phyloP scores from a whole-genome alignment of 306 rosid genomes.

The Lagenaria siceraria region DNA sequence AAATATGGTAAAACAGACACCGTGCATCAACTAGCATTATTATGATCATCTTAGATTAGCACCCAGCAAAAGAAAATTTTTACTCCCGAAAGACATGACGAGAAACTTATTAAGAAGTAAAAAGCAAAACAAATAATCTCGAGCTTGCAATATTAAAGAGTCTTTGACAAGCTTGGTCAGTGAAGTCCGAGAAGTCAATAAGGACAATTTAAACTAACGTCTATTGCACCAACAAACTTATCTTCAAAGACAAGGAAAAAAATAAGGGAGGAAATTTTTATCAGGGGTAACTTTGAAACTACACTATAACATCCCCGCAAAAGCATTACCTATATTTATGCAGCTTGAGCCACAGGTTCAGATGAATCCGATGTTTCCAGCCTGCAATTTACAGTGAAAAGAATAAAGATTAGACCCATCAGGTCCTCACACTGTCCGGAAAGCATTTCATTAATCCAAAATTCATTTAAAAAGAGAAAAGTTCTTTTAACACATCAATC shows the following conservation, averaged over 20 bases:
- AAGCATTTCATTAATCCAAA: background rate
- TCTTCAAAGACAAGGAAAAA: background rate
- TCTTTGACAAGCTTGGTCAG: background rate
- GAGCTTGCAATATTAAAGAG: background rate
- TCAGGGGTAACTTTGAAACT: background rate
- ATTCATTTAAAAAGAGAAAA: background rate
- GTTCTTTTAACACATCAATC: background rate
- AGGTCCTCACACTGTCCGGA: background rate
- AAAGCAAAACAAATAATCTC: background rate
- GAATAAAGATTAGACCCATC: background rate
- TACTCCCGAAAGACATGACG: background rate
- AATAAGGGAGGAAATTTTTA: background rate
- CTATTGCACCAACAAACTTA: background rate
- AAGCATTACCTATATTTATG: constrained; percentile 19
- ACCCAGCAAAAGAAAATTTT: background rate
- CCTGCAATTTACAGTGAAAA: constrained; percentile 35
- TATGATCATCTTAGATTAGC: background rate
- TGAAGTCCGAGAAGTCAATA: background rate
- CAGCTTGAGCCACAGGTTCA: constrained; percentile 62
- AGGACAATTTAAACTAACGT: background rate
- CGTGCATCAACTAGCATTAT: background rate
- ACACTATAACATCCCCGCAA: constrained; percentile 9
- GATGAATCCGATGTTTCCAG: constrained; percentile 42
- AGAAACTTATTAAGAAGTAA: background rate
- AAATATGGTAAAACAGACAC: background rate